Percentiles rank a stretch among this genome's conserved stretches.
Conservation (phyloP, 495 filamentous ascomycete species). For the Neohortaea acidophila region DNA sequence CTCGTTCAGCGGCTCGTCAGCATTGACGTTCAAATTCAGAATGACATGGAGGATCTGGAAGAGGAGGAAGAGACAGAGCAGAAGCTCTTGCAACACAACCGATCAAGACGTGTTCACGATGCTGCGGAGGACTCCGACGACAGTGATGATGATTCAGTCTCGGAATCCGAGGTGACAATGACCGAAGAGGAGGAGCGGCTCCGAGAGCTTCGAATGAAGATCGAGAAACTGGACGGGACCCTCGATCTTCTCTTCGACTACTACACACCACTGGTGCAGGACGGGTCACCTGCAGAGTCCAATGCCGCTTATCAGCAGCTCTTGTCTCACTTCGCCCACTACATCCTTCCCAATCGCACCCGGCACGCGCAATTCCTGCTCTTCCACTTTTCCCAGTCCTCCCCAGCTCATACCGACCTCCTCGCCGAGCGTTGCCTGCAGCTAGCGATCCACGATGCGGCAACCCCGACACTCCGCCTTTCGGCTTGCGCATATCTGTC, state of each 20-base stretch:
- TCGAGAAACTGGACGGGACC: slow-evolving; percentile 85
- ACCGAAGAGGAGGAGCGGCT: slow-evolving; percentile 33
- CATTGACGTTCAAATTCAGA: slow-evolving; percentile 85
- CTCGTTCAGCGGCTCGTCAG: slow-evolving; percentile 75
- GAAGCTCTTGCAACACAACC: slow-evolving; percentile 23
- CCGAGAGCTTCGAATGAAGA: slow-evolving; percentile 56
- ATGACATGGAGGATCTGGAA: slow-evolving; percentile 74
- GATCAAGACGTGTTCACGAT: slow-evolving; percentile 19
- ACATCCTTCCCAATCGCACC: slow-evolving; percentile 75
- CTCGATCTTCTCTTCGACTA: slow-evolving; percentile 77
- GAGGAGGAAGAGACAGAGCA: slow-evolving; percentile 57
- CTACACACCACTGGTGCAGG: slow-evolving; percentile 43
- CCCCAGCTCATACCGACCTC: slow-evolving; percentile 54
- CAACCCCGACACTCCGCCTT: slow-evolving; percentile 52
- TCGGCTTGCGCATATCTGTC: slow-evolving; percentile 83
- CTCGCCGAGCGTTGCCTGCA: slow-evolving; percentile 68
- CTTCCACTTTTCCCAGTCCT: slow-evolving; percentile 80
- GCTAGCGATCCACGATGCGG: slow-evolving; percentile 45
- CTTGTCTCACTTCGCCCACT: slow-evolving; percentile 63
- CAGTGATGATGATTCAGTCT: slow-evolving; percentile 25
- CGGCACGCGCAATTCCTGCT: slow-evolving; percentile 81
- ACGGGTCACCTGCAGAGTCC: slow-evolving; percentile 26
- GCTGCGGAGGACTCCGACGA: slow-evolving; percentile 34
- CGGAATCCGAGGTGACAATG: slow-evolving; percentile 20
- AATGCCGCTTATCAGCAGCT: slow-evolving; percentile 51